phyloP scores from a whole-genome alignment of 2,329 filamentous ascomycete species.

The Talaromyces rugulosus region DNA sequence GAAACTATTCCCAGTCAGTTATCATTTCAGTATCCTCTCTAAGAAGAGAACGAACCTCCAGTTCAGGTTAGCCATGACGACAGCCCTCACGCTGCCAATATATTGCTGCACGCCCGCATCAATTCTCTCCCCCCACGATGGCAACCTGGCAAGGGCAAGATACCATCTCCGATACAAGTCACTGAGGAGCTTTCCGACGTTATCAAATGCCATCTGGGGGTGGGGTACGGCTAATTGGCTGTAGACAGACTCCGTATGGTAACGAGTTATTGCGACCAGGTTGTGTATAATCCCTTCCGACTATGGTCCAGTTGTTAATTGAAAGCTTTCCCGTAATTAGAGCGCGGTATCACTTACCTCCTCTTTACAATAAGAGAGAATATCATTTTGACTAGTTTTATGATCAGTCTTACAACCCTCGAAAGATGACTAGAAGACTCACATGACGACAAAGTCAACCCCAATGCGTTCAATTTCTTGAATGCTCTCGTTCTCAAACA shows the following conservation, averaged over 20 bases:
- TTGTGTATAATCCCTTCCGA: slow-evolving; percentile 20
- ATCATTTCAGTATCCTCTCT: neutral
- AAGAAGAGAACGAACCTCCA: slow-evolving; percentile 19
- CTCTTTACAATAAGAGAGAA: slow-evolving; percentile 25
- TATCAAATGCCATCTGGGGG: slow-evolving; percentile 22
- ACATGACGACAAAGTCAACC: slow-evolving; percentile 19
- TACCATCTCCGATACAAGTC: slow-evolving; percentile 22
- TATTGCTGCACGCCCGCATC: slow-evolving; percentile 22
- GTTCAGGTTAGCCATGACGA: slow-evolving; percentile 20
- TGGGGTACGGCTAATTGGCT: slow-evolving; percentile 1
- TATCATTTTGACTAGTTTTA: slow-evolving; percentile 20
- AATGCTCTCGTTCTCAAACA: slow-evolving; percentile 17
- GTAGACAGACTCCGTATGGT: neutral
- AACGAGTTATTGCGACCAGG: slow-evolving; percentile 16
- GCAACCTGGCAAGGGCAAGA: slow-evolving; percentile 19
- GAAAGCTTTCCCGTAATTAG: neutral
- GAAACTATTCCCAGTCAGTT: slow-evolving; percentile 13
- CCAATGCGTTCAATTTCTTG: slow-evolving; percentile 18
- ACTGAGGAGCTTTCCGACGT: slow-evolving; percentile 17
- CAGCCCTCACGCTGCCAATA: slow-evolving; percentile 19
- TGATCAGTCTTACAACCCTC: neutral
- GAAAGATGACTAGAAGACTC: neutral
- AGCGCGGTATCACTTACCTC: slow-evolving; percentile 13
- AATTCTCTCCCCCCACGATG: slow-evolving; percentile 20
- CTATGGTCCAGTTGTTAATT: slow-evolving; percentile 1